phyloP scores from a whole-genome alignment of 306 rosid genomes.

The Crataegus laevigata region DNA sequence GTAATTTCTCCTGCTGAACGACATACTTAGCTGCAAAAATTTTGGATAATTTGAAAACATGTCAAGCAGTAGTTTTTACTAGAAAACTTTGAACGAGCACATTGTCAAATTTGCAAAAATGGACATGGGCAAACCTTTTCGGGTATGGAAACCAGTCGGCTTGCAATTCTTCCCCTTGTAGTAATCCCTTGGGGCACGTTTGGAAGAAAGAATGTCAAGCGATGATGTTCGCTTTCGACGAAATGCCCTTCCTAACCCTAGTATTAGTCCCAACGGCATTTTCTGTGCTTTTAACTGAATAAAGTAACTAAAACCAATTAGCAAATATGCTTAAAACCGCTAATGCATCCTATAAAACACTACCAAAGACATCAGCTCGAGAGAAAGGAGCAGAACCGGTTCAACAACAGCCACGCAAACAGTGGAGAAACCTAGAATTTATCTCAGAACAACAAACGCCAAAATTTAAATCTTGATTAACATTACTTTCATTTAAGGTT shows the following conservation, averaged over 20 bases:
- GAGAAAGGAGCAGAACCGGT: not conserved
- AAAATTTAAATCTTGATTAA: not conserved
- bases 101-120: not conserved
- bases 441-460: not conserved
- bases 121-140: constrained; percentile 46
- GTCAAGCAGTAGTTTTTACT: not conserved
- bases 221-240: constrained; percentile 39
- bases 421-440: not conserved
- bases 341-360: not conserved
- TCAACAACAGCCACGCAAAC: not conserved
- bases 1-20: constrained; percentile 26
- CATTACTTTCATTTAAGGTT: not conserved
- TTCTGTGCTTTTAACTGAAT: not conserved
- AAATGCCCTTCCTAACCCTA: constrained; percentile 31
- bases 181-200: constrained; percentile 70
- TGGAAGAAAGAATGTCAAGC: constrained; percentile 63
- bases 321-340: not conserved
- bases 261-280: constrained; percentile 33
- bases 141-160: constrained; percentile 85
- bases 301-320: not conserved
- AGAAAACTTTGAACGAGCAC: not conserved
- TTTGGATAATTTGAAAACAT: not conserved
- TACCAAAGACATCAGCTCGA: not conserved
- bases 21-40: constrained; percentile 31
- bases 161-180: constrained; percentile 89